Percentiles rank a stretch among this genome's conserved stretches.
Conservation (phyloP, 78 protist species). For the Capsaspora owczarzaki region DNA sequence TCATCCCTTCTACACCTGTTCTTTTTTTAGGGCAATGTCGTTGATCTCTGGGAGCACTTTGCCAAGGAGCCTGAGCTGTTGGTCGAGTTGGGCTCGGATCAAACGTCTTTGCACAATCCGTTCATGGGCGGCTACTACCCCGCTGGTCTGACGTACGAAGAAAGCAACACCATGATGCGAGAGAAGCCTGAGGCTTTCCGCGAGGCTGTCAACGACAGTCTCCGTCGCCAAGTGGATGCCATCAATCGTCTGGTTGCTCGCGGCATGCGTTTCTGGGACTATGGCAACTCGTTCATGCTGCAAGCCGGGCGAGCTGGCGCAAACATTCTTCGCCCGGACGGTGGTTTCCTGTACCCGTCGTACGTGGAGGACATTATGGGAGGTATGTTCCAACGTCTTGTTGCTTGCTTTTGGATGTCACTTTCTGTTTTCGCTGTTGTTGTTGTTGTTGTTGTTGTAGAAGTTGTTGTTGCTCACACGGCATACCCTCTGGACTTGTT, state of each 20-base stretch:
- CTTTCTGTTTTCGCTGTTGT: too few species aligned
- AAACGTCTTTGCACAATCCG: background rate
- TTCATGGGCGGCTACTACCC: slow-evolving; percentile 6
- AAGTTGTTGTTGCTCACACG: too few species aligned
- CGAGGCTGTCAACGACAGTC: background rate
- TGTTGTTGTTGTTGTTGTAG: too few species aligned
- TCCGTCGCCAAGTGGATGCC: background rate
- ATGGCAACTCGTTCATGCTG: slow-evolving; percentile 2
- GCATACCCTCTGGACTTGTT: too few species aligned
- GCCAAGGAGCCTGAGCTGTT: background rate
- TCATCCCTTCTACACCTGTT: background rate
- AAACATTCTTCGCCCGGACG: background rate
- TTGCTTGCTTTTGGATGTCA: too few species aligned
- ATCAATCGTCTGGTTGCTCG: background rate
- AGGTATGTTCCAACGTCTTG: too few species aligned
- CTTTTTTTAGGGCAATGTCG: background rate
- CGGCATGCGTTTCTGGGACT: slow-evolving; percentile 4
- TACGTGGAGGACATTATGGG: slow-evolving; percentile 1
- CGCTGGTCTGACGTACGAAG: background rate
- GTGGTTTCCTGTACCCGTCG: background rate
- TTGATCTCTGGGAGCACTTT: background rate
- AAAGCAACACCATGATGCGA: background rate
- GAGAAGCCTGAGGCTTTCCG: background rate
- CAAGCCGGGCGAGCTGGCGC: background rate
- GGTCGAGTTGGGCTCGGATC: background rate